A percentile compares a stretch with the other conserved stretches of the same genome.
These are phyloP conservation scores for Oxytropis ochrocephala DNA, from an alignment of 306 rosid genomes.

Conservation along the genomic window DNA sequence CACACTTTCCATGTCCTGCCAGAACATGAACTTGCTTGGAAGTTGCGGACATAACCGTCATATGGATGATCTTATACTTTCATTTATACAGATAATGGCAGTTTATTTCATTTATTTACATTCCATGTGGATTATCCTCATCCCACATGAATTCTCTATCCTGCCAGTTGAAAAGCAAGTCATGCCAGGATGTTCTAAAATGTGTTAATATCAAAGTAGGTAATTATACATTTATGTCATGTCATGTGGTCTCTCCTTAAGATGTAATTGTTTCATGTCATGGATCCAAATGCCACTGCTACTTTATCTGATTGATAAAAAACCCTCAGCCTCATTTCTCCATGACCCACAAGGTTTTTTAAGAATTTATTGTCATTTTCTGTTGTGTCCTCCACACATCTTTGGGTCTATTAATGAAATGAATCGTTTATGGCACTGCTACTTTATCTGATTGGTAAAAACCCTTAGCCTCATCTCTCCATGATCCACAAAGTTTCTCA, in stretches of 20 bases:
- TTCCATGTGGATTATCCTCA: not conserved
- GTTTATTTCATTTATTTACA: conserved; percentile 11
- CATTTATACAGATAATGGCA: not conserved
- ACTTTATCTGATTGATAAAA: not conserved
- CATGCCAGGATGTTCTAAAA: conserved; percentile 7
- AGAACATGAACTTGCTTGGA: conserved; percentile 22
- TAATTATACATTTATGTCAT: not conserved
- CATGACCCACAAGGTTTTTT: not conserved
- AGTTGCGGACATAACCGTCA: conserved; percentile 12
- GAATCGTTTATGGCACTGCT: not conserved
- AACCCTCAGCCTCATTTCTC: not conserved
- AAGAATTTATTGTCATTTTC: not conserved
- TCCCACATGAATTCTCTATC: conserved; percentile 6
- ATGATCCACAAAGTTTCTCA: not conserved
- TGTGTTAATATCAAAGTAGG: not conserved
- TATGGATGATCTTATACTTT: conserved; percentile 17
- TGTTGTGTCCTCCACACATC: not conserved
- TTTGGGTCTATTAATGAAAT: not conserved
- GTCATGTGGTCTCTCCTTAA: not conserved
- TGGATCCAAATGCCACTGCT: not conserved
- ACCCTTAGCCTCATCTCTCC: not conserved
- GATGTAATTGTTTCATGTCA: not conserved
- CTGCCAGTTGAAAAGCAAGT: conserved; percentile 9
- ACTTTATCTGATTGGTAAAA: not conserved
- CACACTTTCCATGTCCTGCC: conserved; percentile 9